Percentiles rank a stretch among this genome's conserved stretches.
Evolutionary conservation across 805 yeast species (phyloP).

Genomic region (Ogataea pini): DNA sequence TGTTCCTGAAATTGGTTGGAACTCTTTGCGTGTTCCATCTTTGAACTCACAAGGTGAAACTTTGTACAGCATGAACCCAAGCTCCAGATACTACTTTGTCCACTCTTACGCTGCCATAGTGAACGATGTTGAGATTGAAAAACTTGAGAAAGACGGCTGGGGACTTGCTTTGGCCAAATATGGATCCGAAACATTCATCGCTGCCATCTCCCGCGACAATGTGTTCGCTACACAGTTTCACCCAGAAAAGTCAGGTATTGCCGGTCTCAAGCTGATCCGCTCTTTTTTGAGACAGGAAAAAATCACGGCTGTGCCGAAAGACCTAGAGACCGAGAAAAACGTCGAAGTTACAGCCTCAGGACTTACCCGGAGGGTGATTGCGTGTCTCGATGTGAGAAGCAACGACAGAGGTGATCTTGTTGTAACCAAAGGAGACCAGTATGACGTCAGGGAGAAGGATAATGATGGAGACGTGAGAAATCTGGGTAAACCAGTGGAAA

Average conservation of each 20-base stretch:
- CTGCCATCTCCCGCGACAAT: conserved; percentile 76
- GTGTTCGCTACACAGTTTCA: conserved; percentile 96
- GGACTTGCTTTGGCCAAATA: conserved; percentile 69
- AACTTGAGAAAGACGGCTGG: conserved; percentile 51
- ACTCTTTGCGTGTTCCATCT: conserved; percentile 35
- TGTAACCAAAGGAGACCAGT: conserved; percentile 98
- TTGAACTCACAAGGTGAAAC: conserved; percentile 24
- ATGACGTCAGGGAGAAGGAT: conserved; percentile 86
- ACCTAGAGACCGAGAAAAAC: neutral
- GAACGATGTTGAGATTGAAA: conserved; percentile 36
- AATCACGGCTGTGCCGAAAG: conserved; percentile 25
- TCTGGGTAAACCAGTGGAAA: conserved; percentile 92
- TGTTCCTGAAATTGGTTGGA: conserved; percentile 99
- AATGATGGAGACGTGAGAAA: conserved; percentile 72
- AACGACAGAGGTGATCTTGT: conserved; percentile 95
- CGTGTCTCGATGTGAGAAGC: conserved; percentile 95
- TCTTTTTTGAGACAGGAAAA: conserved; percentile 62
- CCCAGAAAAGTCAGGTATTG: conserved; percentile 96
- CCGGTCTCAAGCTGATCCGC: conserved; percentile 77
- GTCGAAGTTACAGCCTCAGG: conserved; percentile 47
- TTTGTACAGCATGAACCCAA: conserved; percentile 65
- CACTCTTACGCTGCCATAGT: conserved; percentile 87
- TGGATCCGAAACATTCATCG: conserved; percentile 77
- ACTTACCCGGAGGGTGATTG: conserved; percentile 86
- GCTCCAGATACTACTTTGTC: conserved; percentile 84